These are phyloP conservation scores for Trichoderma semiorbis DNA, from an alignment of 2,329 filamentous ascomycete species.

Conservation along the genomic window DNA sequence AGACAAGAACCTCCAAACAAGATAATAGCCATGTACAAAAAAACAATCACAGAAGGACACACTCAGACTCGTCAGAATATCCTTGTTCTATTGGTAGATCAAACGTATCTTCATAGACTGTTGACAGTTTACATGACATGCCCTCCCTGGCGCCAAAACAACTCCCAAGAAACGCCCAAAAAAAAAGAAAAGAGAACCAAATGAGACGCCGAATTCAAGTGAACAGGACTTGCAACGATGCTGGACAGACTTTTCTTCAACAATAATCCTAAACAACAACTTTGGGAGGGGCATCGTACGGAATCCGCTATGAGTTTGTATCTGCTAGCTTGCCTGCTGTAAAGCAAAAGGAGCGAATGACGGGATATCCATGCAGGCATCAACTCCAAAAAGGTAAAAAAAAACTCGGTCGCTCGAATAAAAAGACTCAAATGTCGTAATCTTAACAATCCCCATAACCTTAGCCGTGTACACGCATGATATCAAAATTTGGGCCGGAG, in stretches of 20 bases:
- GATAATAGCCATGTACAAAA: background rate
- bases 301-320: background rate
- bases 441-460: slow-evolving; percentile 8
- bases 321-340: slow-evolving; percentile 5
- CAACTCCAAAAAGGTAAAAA: background rate
- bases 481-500: slow-evolving; percentile 1
- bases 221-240: slow-evolving; percentile 18
- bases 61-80: background rate
- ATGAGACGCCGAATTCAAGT: slow-evolving; percentile 26
- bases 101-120: slow-evolving; percentile 22
- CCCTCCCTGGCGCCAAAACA: slow-evolving; percentile 26
- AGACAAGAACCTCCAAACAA: background rate
- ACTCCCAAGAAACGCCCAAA: slow-evolving; percentile 32
- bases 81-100: slow-evolving; percentile 23
- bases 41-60: background rate
- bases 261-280: background rate
- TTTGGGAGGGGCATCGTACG: background rate
- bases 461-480: slow-evolving; percentile 14
- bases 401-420: slow-evolving; percentile 11
- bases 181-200: slow-evolving; percentile 18
- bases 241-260: slow-evolving; percentile 1
- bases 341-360: background rate
- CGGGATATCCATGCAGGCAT: background rate
- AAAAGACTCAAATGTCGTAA: slow-evolving; percentile 10
- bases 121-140: slow-evolving; percentile 30